Base-by-base conservation (phyloP, 306 rosid species). In the Quercus variabilis region DNA sequence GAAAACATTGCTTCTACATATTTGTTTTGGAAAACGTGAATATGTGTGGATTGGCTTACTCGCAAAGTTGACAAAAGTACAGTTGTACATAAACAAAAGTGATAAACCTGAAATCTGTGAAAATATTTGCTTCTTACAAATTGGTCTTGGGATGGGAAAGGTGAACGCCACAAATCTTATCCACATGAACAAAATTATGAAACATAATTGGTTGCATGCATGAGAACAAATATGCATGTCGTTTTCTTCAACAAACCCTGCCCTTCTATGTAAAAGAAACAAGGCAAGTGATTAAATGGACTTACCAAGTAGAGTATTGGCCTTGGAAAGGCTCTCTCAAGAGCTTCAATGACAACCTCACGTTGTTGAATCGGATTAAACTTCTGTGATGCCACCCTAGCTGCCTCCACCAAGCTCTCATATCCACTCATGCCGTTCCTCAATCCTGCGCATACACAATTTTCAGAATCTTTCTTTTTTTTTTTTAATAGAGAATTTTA, bases 321-420 rank as follows among this genome's bases (percentile, higher is more conserved):
- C 72, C 77, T 76, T 30, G 99, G 98, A 69, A 93, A 91, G 73
- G 94, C 92, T 51, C 43, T 83, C 9, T 85, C 54, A n/a, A 96
- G 97, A 46, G 92, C 90, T 72, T 89, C 79, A 67, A 81, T 85
- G 28, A 91, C 70, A 55, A 89, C 78, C 35, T 87, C 85, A 69
- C 79, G 79, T 75, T 96, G 99, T 70, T 87, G 86, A 74, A 65
- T 41, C 8, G 86, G 84, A 75, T 77, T 86, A 31, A 86, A 90
- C 21, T 80, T 89, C 60, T 56, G 71, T 11, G 89, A 86, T 20
- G 86, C 87, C 81, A 73, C 80, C 17, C 70, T 82, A 58, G 98
- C 88, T 80, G 94, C 98, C 71, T 93, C 98, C 46, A 89, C 90
- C 71, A 96, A 78, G 87, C 98, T 88, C 43, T 86, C 88, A 46